A percentile compares a stretch with the other conserved stretches of the same genome.
Conservation (phyloP, 2,329 filamentous ascomycete species). For the Aspergillus udagawae region DNA sequence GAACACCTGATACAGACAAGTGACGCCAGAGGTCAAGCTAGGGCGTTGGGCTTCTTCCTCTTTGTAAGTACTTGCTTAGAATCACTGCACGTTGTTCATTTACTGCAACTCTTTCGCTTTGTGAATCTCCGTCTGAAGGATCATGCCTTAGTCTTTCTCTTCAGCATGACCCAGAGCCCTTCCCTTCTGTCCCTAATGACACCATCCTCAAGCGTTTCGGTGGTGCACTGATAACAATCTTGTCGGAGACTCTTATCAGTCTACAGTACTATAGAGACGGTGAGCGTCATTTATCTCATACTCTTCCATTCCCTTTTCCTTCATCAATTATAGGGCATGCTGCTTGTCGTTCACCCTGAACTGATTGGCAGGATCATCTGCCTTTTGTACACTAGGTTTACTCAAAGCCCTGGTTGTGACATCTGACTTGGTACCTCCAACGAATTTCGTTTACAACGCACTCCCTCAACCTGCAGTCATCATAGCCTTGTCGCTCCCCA, state of each 20-base stretch:
- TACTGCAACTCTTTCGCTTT: conserved; percentile 6
- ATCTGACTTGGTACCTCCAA: not conserved
- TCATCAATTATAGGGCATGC: not conserved
- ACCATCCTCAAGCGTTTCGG: not conserved
- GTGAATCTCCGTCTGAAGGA: not conserved
- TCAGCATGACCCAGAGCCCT: conserved; percentile 7
- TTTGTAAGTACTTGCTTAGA: conserved; percentile 2
- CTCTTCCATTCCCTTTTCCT: not conserved
- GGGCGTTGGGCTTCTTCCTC: not conserved
- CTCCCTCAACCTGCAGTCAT: not conserved
- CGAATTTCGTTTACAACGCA: not conserved
- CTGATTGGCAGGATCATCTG: conserved; percentile 12
- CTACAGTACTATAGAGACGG: conserved; percentile 3
- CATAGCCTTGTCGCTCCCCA: not conserved
- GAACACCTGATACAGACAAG: conserved; percentile 23
- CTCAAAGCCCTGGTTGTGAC: not conserved
- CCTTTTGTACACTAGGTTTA: not conserved
- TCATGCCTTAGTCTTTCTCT: conserved; percentile 3
- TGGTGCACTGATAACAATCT: conserved; percentile 1
- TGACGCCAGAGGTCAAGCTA: conserved; percentile 20
- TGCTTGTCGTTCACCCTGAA: not conserved
- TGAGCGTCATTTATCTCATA: conserved; percentile 2
- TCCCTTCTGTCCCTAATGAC: conserved; percentile 8
- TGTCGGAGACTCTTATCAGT: conserved; percentile 1
- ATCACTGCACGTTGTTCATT: not conserved